Evolutionary conservation across 108 stramenopile species (phyloP).

Genomic region (Poteriospumella lacustris): DNA sequence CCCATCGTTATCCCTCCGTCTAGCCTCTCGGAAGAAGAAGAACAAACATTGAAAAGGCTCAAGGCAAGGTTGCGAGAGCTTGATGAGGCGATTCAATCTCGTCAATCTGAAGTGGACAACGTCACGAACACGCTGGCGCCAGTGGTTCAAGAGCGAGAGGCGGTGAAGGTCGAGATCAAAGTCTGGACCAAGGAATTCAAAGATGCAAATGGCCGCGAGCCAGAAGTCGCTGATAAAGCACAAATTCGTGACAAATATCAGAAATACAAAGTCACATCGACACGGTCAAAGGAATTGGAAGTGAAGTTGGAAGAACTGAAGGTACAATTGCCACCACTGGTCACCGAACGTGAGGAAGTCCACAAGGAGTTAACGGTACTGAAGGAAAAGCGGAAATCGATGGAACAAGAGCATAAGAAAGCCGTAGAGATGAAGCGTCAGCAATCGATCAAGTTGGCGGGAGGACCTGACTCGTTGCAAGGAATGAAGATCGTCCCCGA

Average conservation of each 20-base stretch:
- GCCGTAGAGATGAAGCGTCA: not conserved
- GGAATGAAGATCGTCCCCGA: no score
- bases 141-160: not conserved
- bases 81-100: no score
- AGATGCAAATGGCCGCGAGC: conserved; percentile 2
- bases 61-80: no score
- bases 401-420: not conserved
- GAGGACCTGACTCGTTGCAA: no score
- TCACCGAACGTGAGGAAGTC: no score
- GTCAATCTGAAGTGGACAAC: not conserved
- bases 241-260: conserved; percentile 6
- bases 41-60: no score
- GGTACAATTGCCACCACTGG: no score
- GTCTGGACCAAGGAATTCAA: conserved; percentile 21
- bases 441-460: no score
- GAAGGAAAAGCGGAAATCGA: no score
- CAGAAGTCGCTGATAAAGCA: conserved; percentile 14
- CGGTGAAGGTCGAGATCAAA: conserved; percentile 19
- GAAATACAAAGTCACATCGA: not conserved
- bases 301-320: not conserved
- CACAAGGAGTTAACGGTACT: not conserved
- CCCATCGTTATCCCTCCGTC: no score
- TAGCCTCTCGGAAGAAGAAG: no score
- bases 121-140: not conserved
- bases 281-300: not conserved